Percentiles rank a stretch among this genome's conserved stretches.
Conservation (phyloP, 169 alveolate species). For the Plasmodium falciparum region DNA sequence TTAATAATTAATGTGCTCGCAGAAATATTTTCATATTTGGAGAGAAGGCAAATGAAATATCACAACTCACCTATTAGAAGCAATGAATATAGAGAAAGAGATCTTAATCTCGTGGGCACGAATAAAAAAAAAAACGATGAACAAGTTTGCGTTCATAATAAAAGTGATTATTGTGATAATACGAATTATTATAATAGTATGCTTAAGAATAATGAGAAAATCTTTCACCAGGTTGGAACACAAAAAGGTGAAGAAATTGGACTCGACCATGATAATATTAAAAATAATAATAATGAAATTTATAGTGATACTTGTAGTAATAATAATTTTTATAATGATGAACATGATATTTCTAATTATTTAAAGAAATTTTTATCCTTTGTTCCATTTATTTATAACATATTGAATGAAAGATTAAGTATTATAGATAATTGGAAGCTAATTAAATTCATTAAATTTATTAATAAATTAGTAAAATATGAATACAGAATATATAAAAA, state of each 20-base stretch:
- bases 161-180: not conserved
- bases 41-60: not conserved
- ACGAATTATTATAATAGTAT: not conserved
- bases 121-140: no score
- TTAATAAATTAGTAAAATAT: slow-evolving; percentile 32
- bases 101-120: no score
- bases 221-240: not conserved
- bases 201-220: not conserved
- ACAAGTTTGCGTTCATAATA: no score
- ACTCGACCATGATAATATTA: no score
- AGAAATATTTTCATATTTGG: slow-evolving; percentile 34
- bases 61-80: not conserved
- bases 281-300: no score
- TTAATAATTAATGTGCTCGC: slow-evolving; percentile 47
- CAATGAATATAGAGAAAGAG: not conserved
- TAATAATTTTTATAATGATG: not conserved
- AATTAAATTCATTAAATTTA: slow-evolving; percentile 37
- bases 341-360: not conserved
- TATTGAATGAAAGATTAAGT: slow-evolving; percentile 31
- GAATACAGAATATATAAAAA: slow-evolving; percentile 51
- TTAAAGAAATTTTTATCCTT: slow-evolving; percentile 37
- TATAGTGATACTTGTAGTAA: not conserved
- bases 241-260: not conserved
- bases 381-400: slow-evolving; percentile 41
- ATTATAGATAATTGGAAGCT: slow-evolving; percentile 57